Base-by-base conservation (phyloP, 495 filamentous ascomycete species). In the Tuber calosporum region DNA sequence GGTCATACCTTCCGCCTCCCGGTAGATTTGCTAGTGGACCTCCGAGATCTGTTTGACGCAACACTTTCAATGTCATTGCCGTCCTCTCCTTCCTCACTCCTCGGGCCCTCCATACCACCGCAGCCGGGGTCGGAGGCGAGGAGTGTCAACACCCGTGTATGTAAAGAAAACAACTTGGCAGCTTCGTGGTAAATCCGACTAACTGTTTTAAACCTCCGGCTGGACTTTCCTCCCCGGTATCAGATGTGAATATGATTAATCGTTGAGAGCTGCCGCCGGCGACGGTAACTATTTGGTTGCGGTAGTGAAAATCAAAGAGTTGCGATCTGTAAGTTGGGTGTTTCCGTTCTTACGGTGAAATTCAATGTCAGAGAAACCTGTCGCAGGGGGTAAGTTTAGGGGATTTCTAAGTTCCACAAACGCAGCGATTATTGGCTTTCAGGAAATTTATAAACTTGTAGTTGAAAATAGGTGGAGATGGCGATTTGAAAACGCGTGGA, bases 141-240 rank as follows among this genome's bases (percentile, higher is more conserved):
- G 78, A 81, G 79, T 73, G 79, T 81, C 76, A 81, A 77, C 71
- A 77, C 74, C 69, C 79, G 79, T 30, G 78, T 73, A 69, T 75
- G 79, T 78, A 81, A 75, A 77, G 79, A 74, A 80, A 81, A 80
- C 79, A 81, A 81, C 80, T 79, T 75, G 79, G 69, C 79, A 77
- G 80, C 73, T 75, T 77, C 77, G 73, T 72, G 53, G 53, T 62
- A 62, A 34, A 62, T 34, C 53, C 26, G 11, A 62, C 53, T 62
- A 62, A 34, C 53, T 17, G 53, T 34, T 62, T 34, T 62, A 62
- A 30, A 34, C 26, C 26, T 58, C 43, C 22, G 13, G 53, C 26
- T 34, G 34, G 53, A 2, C 26, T 62, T 34, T 26, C 26, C 26
- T 30, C 26, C 9, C 26, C 53, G 26, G 26, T 62, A 34, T 62